Evolutionary conservation across 352 stramenopile species (phyloP), one percentile per base, ranked within the genome.

Genomic region (Globisporangium perplexum): DNA sequence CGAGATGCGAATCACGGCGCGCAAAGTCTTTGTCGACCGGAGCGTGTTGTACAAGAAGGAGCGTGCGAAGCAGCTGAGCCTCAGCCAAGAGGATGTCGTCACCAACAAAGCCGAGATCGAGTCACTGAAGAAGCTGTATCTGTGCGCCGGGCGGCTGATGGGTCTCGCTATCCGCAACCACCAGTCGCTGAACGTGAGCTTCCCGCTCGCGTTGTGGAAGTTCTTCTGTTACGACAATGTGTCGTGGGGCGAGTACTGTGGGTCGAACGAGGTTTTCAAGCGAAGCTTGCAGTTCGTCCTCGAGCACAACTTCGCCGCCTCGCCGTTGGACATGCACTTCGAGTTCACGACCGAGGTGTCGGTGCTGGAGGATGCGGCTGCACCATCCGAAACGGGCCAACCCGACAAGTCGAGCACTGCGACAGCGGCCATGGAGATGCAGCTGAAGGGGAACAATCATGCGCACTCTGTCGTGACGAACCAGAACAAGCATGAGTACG

Each of bases 101-200:
- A 59, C 71, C 22, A 53, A 86, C 35, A 39, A 57, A 23, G 59
- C 48, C 23, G 66, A 76, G 30, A 50, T 64, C 12, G 66, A 74
- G 38, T 50, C 69, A 4, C 57, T 88, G 7, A 75, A 78, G 47
- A 77, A 84, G 44, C 49, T 90, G 36, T 90, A 90, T 55, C 66
- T 74, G 22, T 85, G 74, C 45, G 68, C 72, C 3, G 82, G 82
- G 3, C 72, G 82, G 5, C 55, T 92, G 46, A 58, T 90, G 22
- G 78, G 82, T 0, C 59, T 92, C 28, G 73, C 77, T 14, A 83
- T 92, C 59, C 78, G 82, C 33, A 77, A 90, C 35, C 74, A 89
- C 46, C 76, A 88, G 28, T 72, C 77, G 18, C 60, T 92, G 28
- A 65, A 72, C 50, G 68, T 69, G 4, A 65, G 74, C 36, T 86